These are phyloP conservation scores for Irpex sp. DNA, from an alignment of 1,284 basidiomycete species.

Conservation along the genomic window DNA sequence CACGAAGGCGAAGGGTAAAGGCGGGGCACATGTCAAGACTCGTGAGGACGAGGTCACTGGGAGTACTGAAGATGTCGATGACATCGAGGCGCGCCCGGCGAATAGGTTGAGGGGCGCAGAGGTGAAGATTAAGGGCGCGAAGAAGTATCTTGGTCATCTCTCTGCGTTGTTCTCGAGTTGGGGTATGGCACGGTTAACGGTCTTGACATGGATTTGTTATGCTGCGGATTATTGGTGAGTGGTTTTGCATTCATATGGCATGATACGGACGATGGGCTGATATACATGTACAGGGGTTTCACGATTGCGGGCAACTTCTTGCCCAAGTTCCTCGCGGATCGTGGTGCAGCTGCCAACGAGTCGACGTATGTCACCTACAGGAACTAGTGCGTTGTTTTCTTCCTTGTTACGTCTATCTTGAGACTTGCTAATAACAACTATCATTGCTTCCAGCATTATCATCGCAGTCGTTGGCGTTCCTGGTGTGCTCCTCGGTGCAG, in stretches of 20 bases:
- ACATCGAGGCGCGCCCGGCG: constrained; percentile 20
- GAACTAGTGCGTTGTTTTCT: constrained; percentile 10
- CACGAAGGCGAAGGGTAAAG: not conserved
- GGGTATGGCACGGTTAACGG: constrained; percentile 57
- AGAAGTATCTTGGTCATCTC: constrained; percentile 36
- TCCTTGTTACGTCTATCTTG: not conserved
- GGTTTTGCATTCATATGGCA: not conserved
- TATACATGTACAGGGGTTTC: constrained; percentile 4
- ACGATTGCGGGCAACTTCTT: constrained; percentile 13
- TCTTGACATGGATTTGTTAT: constrained; percentile 26
- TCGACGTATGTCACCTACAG: constrained; percentile 4
- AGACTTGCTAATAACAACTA: not conserved
- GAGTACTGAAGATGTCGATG: constrained; percentile 2
- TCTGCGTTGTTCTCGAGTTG: constrained; percentile 56
- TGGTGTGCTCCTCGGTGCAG: constrained; percentile 12
- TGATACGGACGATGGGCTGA: not conserved
- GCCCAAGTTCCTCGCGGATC: constrained; percentile 13
- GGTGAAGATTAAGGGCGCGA: constrained; percentile 42
- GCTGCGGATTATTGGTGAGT: constrained; percentile 13
- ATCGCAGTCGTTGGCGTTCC: constrained; percentile 13
- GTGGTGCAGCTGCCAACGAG: constrained; percentile 8
- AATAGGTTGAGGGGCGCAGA: constrained; percentile 25
- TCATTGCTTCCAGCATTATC: constrained; percentile 4
- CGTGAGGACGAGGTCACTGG: constrained; percentile 2
- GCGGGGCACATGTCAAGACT: not conserved